Base-by-base conservation (phyloP, 768 basidiomycete genomes). In the Scleroderma bovista region DNA sequence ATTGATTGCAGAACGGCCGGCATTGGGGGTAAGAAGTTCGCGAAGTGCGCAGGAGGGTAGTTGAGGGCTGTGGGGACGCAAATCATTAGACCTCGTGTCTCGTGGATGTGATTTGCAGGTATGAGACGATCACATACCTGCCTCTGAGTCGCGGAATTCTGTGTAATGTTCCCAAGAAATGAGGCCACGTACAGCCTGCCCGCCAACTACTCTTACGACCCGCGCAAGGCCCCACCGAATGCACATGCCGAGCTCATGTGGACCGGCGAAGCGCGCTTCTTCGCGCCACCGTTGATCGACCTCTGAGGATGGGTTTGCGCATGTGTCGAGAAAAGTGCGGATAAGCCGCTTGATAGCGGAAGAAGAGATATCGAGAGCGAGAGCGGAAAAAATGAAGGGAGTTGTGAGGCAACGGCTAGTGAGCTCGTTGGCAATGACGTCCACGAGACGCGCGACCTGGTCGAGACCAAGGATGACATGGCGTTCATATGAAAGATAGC, bases 151-250 rank as follows among this genome's bases (percentile, higher is more conserved):
- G 50, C 88, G 77, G 77, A 93, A 98, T 38, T 82, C 75, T 34
- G 80, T 65, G 65, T 98, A 99, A 31, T 77, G 75, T 6, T 93
- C 89, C 85, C 89, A 93, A 54, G 84, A 78, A 37, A 98, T 62
- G 24, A 97, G 70, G 5, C 96, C 96, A 13, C 90, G 78, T n/a
- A 85, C 79, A 40, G 86, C 84, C 54, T 81, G 74, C 1, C 84
- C 85, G 29, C 76, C 79, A 16, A 81, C 76, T 3, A 87, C 76
- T 42, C 91, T 69, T 32, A 90, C 78, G 41, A 91, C 80, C 22
- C 93, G 73, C 3, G 84, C 87, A 6, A 98, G 77, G 29, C 85
- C 91, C 96, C 96, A 99, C 20, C 94, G 83, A 29, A 98, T 73
- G 59, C 86, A 81, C 85, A 94, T 93, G 5, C 86, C 93, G 13